phyloP scores from a whole-genome alignment of 805 yeast species.

The Candida ipomoeae region DNA sequence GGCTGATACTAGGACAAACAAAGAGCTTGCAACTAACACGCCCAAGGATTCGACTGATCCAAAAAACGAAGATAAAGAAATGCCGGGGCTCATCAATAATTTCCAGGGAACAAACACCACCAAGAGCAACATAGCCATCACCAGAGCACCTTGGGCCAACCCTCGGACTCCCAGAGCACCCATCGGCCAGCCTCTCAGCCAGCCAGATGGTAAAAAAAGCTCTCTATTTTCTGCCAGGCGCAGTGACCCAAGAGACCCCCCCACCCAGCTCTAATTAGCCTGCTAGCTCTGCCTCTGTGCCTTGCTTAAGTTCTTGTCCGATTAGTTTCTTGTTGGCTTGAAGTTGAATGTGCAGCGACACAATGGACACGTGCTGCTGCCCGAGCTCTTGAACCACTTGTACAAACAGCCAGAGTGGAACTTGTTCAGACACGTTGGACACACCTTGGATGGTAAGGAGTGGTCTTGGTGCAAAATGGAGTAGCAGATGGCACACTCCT shows the following conservation, averaged over 20 bases:
- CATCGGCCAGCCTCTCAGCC: no score
- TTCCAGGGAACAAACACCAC: conserved; percentile 27
- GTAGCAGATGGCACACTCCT: conserved; percentile 96
- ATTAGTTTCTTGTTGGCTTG: conserved; percentile 18
- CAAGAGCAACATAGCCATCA: conserved; percentile 27
- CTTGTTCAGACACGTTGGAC: conserved; percentile 87
- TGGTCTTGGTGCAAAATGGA: conserved; percentile 87
- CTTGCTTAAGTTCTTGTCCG: no score
- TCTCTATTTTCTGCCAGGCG: background rate
- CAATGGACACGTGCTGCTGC: conserved; percentile 88
- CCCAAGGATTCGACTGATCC: background rate
- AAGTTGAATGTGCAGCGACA: conserved; percentile 71
- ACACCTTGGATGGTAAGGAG: conserved; percentile 81
- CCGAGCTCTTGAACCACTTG: conserved; percentile 96
- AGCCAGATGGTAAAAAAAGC: background rate
- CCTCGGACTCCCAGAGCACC: background rate
- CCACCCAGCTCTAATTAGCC: background rate
- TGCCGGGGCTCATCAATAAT: conserved; percentile 22
- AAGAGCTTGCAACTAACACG: conserved; percentile 7
- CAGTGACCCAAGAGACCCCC: background rate
- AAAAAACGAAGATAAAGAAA: conserved; percentile 3
- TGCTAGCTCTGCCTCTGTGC: no score
- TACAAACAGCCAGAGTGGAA: conserved; percentile 95
- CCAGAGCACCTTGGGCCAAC: conserved; percentile 41
- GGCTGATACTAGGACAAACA: conserved; percentile 10